Conservation (phyloP, 2,329 filamentous ascomycete genomes). For the Biscogniauxia mediterranea region DNA sequence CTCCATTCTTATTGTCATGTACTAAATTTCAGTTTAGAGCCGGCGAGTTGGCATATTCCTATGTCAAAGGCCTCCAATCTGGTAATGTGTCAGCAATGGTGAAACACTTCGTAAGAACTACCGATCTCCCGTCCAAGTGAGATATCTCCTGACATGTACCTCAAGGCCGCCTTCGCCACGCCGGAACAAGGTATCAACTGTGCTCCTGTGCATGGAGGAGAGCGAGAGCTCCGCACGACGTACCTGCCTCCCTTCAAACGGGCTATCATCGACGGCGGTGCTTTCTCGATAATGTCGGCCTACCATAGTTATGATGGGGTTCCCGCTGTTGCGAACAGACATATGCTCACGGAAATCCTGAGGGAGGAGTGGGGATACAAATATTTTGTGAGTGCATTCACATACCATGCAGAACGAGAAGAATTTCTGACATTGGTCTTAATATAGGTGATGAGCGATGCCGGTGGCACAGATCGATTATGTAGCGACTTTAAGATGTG, state of each 20-base stretch:
- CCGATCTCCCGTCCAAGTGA: neutral
- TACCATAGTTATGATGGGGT: conserved; percentile 75
- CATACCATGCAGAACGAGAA: neutral
- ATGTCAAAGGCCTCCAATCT: conserved; percentile 58
- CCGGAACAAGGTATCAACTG: conserved; percentile 74
- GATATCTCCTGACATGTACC: neutral
- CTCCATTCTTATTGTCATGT: neutral
- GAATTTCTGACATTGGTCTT: conserved; percentile 18
- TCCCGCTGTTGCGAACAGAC: conserved; percentile 63
- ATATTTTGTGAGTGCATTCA: conserved; percentile 53
- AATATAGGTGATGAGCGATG: conserved; percentile 55
- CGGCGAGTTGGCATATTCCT: conserved; percentile 64
- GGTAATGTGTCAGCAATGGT: conserved; percentile 68
- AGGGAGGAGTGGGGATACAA: conserved; percentile 72
- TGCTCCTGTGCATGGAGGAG: conserved; percentile 53
- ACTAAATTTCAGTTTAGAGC: conserved; percentile 34
- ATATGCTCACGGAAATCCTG: conserved; percentile 66
- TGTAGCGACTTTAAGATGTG: conserved; percentile 66
- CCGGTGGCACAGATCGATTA: conserved; percentile 68
- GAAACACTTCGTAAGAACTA: conserved; percentile 64
- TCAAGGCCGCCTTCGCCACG: conserved; percentile 57
- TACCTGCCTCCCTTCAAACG: conserved; percentile 63
- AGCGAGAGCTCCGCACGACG: conserved; percentile 53
- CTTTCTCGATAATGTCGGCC: conserved; percentile 69
- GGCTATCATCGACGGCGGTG: conserved; percentile 67